Evolutionary conservation across 2,329 filamentous ascomycete genomes (phyloP).

Genomic region (Tolypocladium amazonense): DNA sequence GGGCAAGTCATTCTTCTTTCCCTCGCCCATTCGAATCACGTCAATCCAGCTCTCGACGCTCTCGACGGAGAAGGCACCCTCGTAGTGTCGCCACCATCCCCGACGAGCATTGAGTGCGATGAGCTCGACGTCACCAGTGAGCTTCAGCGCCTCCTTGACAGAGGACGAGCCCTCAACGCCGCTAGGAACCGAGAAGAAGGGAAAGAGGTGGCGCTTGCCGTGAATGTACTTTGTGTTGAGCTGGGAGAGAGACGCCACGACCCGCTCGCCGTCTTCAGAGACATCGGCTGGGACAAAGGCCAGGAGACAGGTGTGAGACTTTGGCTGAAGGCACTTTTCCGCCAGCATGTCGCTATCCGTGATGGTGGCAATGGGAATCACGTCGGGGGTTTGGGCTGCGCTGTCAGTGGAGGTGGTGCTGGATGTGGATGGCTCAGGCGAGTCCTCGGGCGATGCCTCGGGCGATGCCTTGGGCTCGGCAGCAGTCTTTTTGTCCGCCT

Average conservation of each 20-base stretch:
- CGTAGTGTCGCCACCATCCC: conserved; percentile 73
- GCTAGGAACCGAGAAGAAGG: conserved; percentile 65
- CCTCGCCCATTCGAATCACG: conserved; percentile 80
- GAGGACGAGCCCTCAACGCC: conserved; percentile 32
- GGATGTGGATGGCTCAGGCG: conserved; percentile 18
- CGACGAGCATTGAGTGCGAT: conserved; percentile 78
- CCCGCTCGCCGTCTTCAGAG: conserved; percentile 42
- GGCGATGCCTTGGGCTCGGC: conserved; percentile 16
- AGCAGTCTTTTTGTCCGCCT: conserved; percentile 17
- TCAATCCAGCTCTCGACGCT: conserved; percentile 82
- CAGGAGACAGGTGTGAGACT: conserved; percentile 75
- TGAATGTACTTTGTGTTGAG: conserved; percentile 66
- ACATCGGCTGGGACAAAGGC: conserved; percentile 52
- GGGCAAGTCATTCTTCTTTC: conserved; percentile 65
- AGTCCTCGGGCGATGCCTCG: conserved; percentile 9
- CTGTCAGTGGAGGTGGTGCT: conserved; percentile 8
- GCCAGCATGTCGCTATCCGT: conserved; percentile 52
- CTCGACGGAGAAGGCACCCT: conserved; percentile 46
- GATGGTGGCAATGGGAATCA: conserved; percentile 57
- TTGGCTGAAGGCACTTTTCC: conserved; percentile 61
- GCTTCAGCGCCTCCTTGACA: conserved; percentile 36
- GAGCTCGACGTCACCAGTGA: conserved; percentile 55
- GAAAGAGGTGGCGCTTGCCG: conserved; percentile 61
- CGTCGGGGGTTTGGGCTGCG: conserved; percentile 16
- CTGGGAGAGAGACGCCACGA: conserved; percentile 55